Evolutionary conservation across 352 stramenopile genomes (phyloP).

Genomic region (Globisporangium yorkense): DNA sequence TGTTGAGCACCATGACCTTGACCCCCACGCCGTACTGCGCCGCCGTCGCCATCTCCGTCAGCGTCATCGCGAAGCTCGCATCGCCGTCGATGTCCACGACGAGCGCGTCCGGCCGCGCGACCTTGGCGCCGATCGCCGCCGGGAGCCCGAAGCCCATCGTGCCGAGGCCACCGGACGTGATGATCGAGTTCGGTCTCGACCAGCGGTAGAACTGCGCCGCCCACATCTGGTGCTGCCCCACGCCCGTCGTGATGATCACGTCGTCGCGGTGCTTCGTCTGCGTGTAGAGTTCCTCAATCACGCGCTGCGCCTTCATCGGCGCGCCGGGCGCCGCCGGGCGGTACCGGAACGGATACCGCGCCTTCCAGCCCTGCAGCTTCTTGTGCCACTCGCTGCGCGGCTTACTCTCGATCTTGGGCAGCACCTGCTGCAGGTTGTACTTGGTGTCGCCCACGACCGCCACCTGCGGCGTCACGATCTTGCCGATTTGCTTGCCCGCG

Average conservation of each 20-base stretch:
- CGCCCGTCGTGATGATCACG: conserved; percentile 93
- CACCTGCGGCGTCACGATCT: conserved; percentile 81
- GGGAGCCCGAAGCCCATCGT: conserved; percentile 95
- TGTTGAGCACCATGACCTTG: conserved; percentile 96
- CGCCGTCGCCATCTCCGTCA: conserved; percentile 94
- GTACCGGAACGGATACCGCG: conserved; percentile 92
- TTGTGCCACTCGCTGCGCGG: conserved; percentile 89
- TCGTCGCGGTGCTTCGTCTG: conserved; percentile 90
- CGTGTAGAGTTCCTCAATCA: conserved; percentile 92
- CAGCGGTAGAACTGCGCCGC: conserved; percentile 95
- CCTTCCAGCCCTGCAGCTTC: conserved; percentile 88
- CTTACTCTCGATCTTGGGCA: conserved; percentile 76
- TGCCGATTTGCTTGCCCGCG: conserved; percentile 80
- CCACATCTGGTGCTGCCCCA: conserved; percentile 97
- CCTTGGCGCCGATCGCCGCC: conserved; percentile 92
- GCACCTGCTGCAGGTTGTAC: conserved; percentile 90
- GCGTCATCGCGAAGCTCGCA: conserved; percentile 96
- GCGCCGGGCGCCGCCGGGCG: conserved; percentile 55
- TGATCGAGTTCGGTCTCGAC: conserved; percentile 91
- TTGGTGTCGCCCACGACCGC: conserved; percentile 80
- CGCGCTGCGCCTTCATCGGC: conserved; percentile 91
- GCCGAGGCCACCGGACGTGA: conserved; percentile 91
- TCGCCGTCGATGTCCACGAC: conserved; percentile 94
- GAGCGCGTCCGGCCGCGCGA: conserved; percentile 80
- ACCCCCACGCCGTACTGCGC: conserved; percentile 92